These are phyloP conservation scores for Schoenoplectus triqueter DNA, from an alignment of 202 grass and related monocot genomes.

Conservation along the genomic window DNA sequence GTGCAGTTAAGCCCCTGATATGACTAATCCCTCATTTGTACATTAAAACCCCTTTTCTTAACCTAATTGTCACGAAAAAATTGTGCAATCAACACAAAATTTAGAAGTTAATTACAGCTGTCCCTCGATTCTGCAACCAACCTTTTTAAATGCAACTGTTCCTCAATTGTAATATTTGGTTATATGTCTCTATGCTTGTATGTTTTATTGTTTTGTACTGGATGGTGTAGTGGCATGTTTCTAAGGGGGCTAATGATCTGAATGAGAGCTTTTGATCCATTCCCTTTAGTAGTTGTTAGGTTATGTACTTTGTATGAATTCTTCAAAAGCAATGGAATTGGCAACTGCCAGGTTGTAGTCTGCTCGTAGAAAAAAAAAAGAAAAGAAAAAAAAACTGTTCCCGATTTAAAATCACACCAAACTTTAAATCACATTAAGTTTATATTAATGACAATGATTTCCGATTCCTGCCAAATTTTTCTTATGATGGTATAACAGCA, in stretches of 20 bases:
- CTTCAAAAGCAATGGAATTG: too few species aligned
- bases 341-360: too few species aligned
- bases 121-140: background rate
- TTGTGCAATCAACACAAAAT: conserved; percentile 35
- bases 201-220: too few species aligned
- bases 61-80: background rate
- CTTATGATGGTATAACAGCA: conserved; percentile 6
- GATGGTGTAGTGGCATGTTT: too few species aligned
- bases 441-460: background rate
- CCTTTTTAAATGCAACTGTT: background rate
- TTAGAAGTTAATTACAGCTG: background rate
- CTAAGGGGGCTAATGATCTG: too few species aligned
- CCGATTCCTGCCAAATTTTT: background rate
- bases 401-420: background rate
- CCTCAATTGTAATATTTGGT: background rate
- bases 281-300: too few species aligned
- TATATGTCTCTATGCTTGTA: too few species aligned
- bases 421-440: background rate
- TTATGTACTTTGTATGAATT: too few species aligned
- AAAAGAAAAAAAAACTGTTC: background rate
- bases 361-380: too few species aligned
- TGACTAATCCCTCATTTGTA: background rate
- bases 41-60: conserved; percentile 8
- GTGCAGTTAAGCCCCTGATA: background rate
- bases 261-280: too few species aligned